Conservation (phyloP, 768 basidiomycete genomes). For the Arthromyces matolae region DNA sequence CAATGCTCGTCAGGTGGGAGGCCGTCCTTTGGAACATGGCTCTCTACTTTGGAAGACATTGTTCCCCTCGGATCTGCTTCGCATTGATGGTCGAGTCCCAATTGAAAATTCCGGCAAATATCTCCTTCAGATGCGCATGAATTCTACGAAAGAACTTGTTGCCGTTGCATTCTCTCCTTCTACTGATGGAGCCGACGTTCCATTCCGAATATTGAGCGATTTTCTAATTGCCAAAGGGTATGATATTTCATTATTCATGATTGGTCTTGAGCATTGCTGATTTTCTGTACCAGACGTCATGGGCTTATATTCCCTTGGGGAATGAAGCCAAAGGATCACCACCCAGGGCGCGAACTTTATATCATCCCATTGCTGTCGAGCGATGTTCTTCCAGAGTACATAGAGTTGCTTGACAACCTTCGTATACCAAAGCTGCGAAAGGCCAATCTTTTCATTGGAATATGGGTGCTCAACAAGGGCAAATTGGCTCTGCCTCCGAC, state of each 20-base stretch:
- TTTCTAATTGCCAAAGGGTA: constrained; percentile 74
- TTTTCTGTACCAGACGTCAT: constrained; percentile 61
- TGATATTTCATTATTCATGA: too few species aligned
- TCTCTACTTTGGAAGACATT: constrained; percentile 72
- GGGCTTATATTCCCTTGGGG: constrained; percentile 89
- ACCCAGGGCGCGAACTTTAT: constrained; percentile 84
- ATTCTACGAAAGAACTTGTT: constrained; percentile 72
- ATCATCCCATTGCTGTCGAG: constrained; percentile 70
- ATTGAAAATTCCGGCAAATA: constrained; percentile 75
- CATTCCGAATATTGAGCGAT: constrained; percentile 59
- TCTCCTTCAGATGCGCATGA: constrained; percentile 74
- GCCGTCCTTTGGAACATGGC: constrained; percentile 51
- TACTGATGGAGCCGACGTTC: constrained; percentile 38
- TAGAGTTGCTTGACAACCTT: constrained; percentile 78
- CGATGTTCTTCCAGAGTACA: constrained; percentile 75
- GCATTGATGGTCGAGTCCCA: constrained; percentile 83
- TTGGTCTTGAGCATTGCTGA: too few species aligned
- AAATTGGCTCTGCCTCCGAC: constrained; percentile 51
- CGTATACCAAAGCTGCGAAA: constrained; percentile 60
- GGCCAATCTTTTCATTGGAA: constrained; percentile 69
- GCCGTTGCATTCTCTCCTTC: constrained; percentile 69
- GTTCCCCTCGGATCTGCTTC: constrained; percentile 65
- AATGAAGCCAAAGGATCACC: constrained; percentile 61
- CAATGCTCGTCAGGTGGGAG: constrained; percentile 76
- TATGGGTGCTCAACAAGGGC: constrained; percentile 84